These are phyloP conservation scores for Quercus wislizeni DNA, from an alignment of 306 rosid genomes.

Conservation along the genomic window DNA sequence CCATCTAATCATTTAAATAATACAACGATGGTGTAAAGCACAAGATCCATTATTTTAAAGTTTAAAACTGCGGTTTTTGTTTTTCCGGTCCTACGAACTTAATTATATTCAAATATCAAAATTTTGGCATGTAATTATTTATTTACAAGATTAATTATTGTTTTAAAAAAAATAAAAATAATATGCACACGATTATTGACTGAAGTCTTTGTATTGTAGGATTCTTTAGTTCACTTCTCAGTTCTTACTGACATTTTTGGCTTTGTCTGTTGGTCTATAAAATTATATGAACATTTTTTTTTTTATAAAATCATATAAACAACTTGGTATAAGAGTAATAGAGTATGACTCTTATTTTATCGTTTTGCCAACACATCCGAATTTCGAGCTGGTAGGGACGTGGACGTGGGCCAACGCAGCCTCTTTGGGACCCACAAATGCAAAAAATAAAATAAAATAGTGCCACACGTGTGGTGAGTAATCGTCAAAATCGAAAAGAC, in stretches of 20 bases:
- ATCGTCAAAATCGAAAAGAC: too few species aligned
- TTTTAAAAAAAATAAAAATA: background rate
- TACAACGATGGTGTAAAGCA: too few species aligned
- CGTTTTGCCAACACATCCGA: constrained; percentile 36
- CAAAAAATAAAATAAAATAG: background rate
- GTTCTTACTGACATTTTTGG: constrained; percentile 1
- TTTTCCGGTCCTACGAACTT: too few species aligned
- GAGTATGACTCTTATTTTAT: constrained; percentile 43
- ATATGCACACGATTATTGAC: constrained; percentile 6
- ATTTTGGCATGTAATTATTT: too few species aligned
- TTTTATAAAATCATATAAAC: background rate
- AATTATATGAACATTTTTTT: too few species aligned
- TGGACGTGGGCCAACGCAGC: constrained; percentile 30
- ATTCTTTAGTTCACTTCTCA: background rate
- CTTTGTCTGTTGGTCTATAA: background rate
- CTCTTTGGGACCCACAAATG: background rate
- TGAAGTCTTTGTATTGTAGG: constrained; percentile 19
- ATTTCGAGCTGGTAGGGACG: constrained; percentile 27
- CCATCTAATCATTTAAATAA: too few species aligned
- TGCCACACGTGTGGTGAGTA: constrained; percentile 57
- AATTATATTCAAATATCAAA: too few species aligned
- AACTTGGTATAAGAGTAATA: background rate
- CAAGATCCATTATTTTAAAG: too few species aligned
- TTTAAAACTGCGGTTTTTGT: too few species aligned
- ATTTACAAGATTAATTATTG: background rate